These are phyloP conservation scores for Vigna angularis DNA, from an alignment of 306 rosid genomes.

Conservation along the genomic window DNA sequence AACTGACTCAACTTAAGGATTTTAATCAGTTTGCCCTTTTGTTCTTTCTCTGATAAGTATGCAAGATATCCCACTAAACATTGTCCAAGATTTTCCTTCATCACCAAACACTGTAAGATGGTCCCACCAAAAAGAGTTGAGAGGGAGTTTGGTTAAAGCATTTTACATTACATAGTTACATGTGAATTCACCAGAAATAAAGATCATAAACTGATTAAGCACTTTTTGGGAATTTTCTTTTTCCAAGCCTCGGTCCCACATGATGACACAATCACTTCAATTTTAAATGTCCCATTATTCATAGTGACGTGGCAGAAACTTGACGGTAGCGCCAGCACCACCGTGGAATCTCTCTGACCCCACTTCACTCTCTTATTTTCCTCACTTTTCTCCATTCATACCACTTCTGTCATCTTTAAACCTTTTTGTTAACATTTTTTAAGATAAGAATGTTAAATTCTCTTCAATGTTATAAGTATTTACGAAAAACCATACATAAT, in stretches of 20 bases:
- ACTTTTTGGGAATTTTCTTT: constrained; percentile 49
- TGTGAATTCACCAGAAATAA: constrained; percentile 33
- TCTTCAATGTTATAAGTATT: not conserved
- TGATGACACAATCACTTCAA: constrained; percentile 52
- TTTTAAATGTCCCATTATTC: constrained; percentile 61
- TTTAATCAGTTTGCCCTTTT: constrained; percentile 8
- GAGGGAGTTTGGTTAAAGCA: constrained; percentile 11
- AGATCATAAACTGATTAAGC: constrained; percentile 39
- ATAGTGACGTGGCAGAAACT: constrained; percentile 55
- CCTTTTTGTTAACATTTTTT: not conserved
- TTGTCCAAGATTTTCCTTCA: constrained; percentile 27
- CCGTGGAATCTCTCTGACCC: constrained; percentile 39
- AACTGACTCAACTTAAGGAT: constrained; percentile 17
- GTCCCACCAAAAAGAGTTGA: constrained; percentile 39
- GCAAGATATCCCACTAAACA: constrained; percentile 48
- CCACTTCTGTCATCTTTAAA: not conserved
- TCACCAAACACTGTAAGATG: constrained; percentile 26
- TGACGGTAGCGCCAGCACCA: constrained; percentile 26
- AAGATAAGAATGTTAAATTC: not conserved
- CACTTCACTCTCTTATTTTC: not conserved
- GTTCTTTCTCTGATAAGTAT: constrained; percentile 33
- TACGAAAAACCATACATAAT: not conserved
- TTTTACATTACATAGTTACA: not conserved
- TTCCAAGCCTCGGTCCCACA: constrained; percentile 38
- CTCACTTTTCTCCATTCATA: not conserved